Percentiles rank a stretch among this genome's conserved stretches.
phyloP scores from a whole-genome alignment of 108 stramenopile genomes.

The Cyclotella distinguenda region DNA sequence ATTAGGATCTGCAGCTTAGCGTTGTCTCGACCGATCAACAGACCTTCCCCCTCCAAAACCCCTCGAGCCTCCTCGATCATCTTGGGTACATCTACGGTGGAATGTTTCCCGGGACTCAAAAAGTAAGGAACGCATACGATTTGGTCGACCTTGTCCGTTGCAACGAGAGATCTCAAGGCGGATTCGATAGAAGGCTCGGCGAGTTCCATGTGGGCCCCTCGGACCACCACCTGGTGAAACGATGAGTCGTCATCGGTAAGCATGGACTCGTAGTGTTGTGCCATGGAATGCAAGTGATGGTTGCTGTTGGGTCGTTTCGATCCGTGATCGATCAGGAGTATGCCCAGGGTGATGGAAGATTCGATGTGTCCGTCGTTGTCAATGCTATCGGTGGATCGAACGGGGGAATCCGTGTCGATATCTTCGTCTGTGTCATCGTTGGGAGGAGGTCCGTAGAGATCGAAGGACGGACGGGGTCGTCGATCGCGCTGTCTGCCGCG shows the following conservation, averaged over 20 bases:
- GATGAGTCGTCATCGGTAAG: not conserved
- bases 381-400: not conserved
- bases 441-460: conserved; percentile 7
- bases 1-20: not conserved
- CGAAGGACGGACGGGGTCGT: not conserved
- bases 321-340: conserved; percentile 92
- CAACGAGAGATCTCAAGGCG: conserved; percentile 47
- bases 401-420: not conserved
- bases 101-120: conserved; percentile 86
- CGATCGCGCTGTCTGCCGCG: too few relatives aligned
- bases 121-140: conserved; percentile 92
- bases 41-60: conserved; percentile 28
- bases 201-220: conserved; percentile 94
- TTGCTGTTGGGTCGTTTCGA: conserved; percentile 79
- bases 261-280: conserved; percentile 51
- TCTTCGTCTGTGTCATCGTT: not conserved
- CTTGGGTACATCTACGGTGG: conserved; percentile 82
- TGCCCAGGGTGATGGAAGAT: conserved; percentile 49
- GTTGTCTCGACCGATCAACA: not conserved
- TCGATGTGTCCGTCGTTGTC: not conserved
- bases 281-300: conserved; percentile 68
- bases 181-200: conserved; percentile 78
- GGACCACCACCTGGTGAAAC: conserved; percentile 32
- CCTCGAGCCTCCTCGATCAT: conserved; percentile 74
- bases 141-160: conserved; percentile 35